Evolutionary conservation across 768 basidiomycete genomes (phyloP).

Genomic region (Melanogaster broomeanus): DNA sequence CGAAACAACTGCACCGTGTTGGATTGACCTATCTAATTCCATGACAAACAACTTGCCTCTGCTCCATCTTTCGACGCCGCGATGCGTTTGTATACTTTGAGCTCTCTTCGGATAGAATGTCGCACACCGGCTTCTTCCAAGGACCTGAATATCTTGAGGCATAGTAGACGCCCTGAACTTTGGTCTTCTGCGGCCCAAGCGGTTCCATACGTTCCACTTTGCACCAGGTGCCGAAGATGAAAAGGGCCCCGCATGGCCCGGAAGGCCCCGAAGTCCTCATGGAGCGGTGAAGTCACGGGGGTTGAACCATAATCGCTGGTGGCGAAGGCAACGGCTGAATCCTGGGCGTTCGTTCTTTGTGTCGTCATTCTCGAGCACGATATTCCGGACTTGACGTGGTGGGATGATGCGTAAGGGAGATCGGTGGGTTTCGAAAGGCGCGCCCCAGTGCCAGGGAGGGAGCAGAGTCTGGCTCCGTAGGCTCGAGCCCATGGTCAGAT

Average conservation of each 20-base stretch:
- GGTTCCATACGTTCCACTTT: slow-evolving; percentile 19
- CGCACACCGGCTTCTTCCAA: slow-evolving; percentile 7
- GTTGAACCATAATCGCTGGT: background rate
- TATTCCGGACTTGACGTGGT: background rate
- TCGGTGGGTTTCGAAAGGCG: background rate
- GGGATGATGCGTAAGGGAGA: background rate
- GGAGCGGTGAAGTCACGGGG: background rate
- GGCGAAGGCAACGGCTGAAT: background rate
- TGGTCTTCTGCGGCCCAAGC: slow-evolving; percentile 26
- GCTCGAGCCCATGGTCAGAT: background rate
- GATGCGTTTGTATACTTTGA: slow-evolving; percentile 38
- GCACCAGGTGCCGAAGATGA: slow-evolving; percentile 14
- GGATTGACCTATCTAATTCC: slow-evolving; percentile 38
- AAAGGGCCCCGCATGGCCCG: slow-evolving; percentile 28
- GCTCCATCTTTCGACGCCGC: slow-evolving; percentile 17
- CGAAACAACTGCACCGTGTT: slow-evolving; percentile 28
- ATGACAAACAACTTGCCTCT: slow-evolving; percentile 39
- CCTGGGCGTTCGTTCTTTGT: background rate
- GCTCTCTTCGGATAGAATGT: slow-evolving; percentile 31
- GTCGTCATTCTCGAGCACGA: background rate
- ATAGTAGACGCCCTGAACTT: slow-evolving; percentile 35
- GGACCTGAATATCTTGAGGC: slow-evolving; percentile 37
- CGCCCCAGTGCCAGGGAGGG: background rate
- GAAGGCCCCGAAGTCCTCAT: slow-evolving; percentile 9
- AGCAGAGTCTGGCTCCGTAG: background rate